Evolutionary conservation across 345 rosid genomes (phyloP).

Genomic region (Brassica nigra): DNA sequence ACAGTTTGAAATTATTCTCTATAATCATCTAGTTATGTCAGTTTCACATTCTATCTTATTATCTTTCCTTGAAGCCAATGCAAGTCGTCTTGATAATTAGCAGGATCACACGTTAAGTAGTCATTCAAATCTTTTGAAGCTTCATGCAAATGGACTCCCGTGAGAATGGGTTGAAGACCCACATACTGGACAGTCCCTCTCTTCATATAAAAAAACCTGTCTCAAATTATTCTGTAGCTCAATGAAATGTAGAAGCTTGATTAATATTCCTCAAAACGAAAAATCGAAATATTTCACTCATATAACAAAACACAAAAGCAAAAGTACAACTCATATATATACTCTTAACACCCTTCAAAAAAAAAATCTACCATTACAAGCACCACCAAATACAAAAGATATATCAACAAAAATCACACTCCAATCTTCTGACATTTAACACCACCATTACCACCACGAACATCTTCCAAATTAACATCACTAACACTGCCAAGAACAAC

Average conservation of each 20-base stretch:
- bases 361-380: constrained; percentile 12
- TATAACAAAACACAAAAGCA: neutral
- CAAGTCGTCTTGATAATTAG: neutral
- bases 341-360: constrained; percentile 18
- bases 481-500: constrained; percentile 21
- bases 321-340: constrained; percentile 28
- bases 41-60: neutral
- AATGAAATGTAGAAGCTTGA: neutral
- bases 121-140: neutral
- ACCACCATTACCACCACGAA: constrained; percentile 30
- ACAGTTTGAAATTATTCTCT: neutral
- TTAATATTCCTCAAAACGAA: neutral
- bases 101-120: neutral
- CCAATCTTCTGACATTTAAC: constrained; percentile 48
- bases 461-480: constrained; percentile 32
- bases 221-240: neutral
- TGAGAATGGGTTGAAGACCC: no score
- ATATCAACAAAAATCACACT: constrained; percentile 23
- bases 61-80: neutral
- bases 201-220: neutral
- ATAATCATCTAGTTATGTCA: neutral
- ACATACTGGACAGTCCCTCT: neutral
- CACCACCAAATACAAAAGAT: neutral
- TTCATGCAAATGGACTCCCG: neutral
- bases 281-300: constrained; percentile 19